Evolutionary conservation across 495 filamentous ascomycete species (phyloP), one percentile per base, ranked within the genome.

Genomic region (Arthonia radiata): DNA sequence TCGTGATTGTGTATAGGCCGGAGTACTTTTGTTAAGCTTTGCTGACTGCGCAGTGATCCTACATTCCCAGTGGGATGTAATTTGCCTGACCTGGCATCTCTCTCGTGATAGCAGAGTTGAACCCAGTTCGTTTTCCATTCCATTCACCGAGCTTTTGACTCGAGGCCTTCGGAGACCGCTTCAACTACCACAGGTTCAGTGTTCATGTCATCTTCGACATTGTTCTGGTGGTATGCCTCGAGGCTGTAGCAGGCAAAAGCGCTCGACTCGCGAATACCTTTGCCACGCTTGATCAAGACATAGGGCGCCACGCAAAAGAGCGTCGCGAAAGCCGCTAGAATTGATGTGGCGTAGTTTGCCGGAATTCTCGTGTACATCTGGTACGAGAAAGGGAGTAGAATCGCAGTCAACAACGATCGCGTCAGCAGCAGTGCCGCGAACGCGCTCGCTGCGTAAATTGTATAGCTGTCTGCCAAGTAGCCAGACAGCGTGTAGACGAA

Each of bases 401-500:
- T 23, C 0, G 52, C 56, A 0, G 55, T 52, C 0, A 61, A 28
- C 5, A 54, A 18, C 0, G 54, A 51, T 2, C 59, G 46, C 6
- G 59, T 19, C 5, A 63, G 47, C 0, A 50, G 41, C 27, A 65
- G 32, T 0, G 57, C 50, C 5, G 57, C 57, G 23, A 57, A 55
- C 2, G 51, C 60, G 28, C 56, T 60, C 0, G 57, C 54, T 0
- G 56, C 52, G 32, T 59, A 61, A 19, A 49, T 48, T 6, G 53
- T 42, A 32, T 65, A 67, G 13, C 52, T 44, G 36, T 64, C 59
- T 10, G 57, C 52, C 8, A 67, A 44, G 30, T 67, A 67, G 1
- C 54, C 57, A 11, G 50, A 45, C 0, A 65, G 41, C 9, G 53
- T 48, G 1, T 45, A 54, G 10, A 49, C 52, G 19, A 62, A 41